Evolutionary conservation across 2,329 filamentous ascomycete species (phyloP), one percentile per base, ranked within the genome.

Genomic region (Epichloe bromicola): DNA sequence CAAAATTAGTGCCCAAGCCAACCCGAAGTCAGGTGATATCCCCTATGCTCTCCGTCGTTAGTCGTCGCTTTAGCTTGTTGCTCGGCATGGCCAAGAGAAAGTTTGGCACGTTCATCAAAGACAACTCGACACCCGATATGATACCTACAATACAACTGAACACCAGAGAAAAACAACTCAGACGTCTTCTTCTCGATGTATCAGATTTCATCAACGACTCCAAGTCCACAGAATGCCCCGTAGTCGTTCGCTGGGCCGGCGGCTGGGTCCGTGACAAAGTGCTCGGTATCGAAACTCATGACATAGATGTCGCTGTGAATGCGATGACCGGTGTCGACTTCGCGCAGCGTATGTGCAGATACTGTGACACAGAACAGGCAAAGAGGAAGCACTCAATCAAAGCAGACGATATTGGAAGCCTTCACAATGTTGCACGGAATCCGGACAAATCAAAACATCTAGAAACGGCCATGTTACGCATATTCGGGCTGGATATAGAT

Each of bases 261-360:
- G 88, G 88, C 26, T 94, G 88, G 88, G 87, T 93, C 11, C 83
- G 88, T 40, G 88, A 94, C 70, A 90, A 88, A 68, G 75, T 93
- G 2, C 76, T 93, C 4, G 80, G 81, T 19, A 74, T 82, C 12
- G 74, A 74, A 53, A 88, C 84, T 61, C 76, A 90, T 62, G 88
- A 94, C 63, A 90, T 94, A 56, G 88, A 94, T 64, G 83, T 88
- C 7, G 86, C 86, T 49, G 88, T 94, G 71, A 90, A 89, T 69
- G 78, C 76, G 57, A 88, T 93, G 85, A 93, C 87, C 0, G 88
- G 88, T 49, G 82, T 82, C 59, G 72, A 80, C 12, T 93, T 93
- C 62, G 84, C 82, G n/a, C 65, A 78, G 47, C 75, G 78, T 58
- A 74, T 93, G 65, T 76, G 80, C 55, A 75, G 82, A 56, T 86